Evolutionary conservation across 2,329 filamentous ascomycete species (phyloP), one percentile per base, ranked within the genome.

Genomic region (Alternaria incomplexa): DNA sequence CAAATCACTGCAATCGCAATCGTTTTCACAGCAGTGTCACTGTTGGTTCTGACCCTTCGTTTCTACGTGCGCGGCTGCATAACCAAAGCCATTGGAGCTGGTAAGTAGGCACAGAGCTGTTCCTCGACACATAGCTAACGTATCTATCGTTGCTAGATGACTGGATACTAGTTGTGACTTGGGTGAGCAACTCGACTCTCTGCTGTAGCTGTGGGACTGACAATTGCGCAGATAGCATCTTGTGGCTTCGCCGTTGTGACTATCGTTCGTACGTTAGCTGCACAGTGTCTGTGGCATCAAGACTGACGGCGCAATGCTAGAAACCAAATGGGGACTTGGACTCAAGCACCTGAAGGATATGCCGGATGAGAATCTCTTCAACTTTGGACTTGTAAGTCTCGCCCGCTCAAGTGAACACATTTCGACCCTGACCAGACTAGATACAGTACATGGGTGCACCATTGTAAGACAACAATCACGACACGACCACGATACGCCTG

Each of bases 401-500:
- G 8, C 23, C 3, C 25, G 7, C 20, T 12, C 20, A 28, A 17
- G 5, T 47, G n/a, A 17, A 40, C 6, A 11, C 40, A 11, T 15
- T n/a, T 3, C 5, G 11, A 7, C 22, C 25, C 61, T 68, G 22
- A 68, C 17, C 3, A n/a, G 6, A 43, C 8, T 36, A 68, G 66
- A 30, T 68, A 6, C 66, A 68, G 61, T 68, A 67, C 32, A 67
- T 68, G 11, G 66, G 66, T 11, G 66, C 66, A 22, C 66, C 66
- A 32, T 68, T 67, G 64, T 68, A 46, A 61, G 59, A n/a, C 9
- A 5, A 20, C 7, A 12, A 17, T 12, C n/a, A 13, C 51, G 7
- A 44, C 10, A 3, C 11, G 4, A 11, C 11, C 12, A 32, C 12
- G 1, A n/a, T 26, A 13, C 12, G 12, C 1, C 2, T 8, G 6